phyloP scores from a whole-genome alignment of 176 grass and related monocot genomes.

The Triticum aestivum region DNA sequence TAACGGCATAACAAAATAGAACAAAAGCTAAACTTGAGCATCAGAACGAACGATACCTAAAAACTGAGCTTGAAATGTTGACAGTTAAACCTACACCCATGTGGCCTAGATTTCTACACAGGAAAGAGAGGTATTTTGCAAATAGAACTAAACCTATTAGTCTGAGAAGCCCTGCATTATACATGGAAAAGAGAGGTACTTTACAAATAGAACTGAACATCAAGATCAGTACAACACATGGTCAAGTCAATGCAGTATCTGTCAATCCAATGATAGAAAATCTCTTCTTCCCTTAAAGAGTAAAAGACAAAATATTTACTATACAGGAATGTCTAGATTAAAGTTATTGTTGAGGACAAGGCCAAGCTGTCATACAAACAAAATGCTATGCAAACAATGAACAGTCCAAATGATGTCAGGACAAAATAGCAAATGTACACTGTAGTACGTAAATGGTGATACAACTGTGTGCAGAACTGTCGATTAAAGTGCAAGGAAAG shows the following conservation, averaged over 20 bases:
- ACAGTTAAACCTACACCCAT: neutral
- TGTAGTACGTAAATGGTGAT: neutral
- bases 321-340: neutral
- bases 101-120: neutral
- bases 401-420: neutral
- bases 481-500: neutral
- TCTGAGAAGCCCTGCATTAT: neutral
- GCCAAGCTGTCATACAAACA: neutral
- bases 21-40: neutral
- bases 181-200: neutral
- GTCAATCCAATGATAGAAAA: neutral
- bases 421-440: neutral
- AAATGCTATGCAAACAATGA: conserved; percentile 6
- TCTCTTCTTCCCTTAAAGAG: neutral
- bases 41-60: neutral
- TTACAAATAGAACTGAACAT: neutral
- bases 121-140: neutral
- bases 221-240: neutral
- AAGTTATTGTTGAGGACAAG: neutral
- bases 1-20: neutral
- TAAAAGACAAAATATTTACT: neutral
- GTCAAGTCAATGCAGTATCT: neutral
- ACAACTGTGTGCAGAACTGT: neutral
- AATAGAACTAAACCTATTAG: neutral
- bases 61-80: neutral